Conservation (phyloP, 192 early-diverging fungal species). For the Coemansia sp. region DNA sequence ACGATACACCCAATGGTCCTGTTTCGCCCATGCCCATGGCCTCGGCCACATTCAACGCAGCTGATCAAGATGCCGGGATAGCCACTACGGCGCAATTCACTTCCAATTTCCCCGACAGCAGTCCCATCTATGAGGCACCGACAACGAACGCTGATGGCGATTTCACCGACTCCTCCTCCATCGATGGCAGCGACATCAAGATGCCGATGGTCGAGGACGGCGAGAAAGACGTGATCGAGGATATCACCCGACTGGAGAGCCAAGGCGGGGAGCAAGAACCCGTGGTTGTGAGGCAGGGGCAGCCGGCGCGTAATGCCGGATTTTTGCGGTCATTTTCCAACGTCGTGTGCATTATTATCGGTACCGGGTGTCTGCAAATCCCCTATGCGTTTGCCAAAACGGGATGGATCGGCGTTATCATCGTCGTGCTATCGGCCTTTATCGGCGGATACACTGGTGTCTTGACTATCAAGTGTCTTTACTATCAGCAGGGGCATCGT, state of each 20-base stretch:
- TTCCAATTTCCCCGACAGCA: neutral
- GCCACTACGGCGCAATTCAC: constrained; percentile 4
- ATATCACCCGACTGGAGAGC: constrained; percentile 13
- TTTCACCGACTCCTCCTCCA: constrained; percentile 32
- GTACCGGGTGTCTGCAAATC: constrained; percentile 77
- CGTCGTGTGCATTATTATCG: constrained; percentile 75
- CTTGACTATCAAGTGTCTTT: constrained; percentile 72
- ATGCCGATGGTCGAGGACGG: constrained; percentile 12
- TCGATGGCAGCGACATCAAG: constrained; percentile 20
- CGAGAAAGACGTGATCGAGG: constrained; percentile 35
- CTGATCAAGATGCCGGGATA: constrained; percentile 3
- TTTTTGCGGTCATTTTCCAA: constrained; percentile 59
- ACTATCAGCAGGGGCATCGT: constrained; percentile 54
- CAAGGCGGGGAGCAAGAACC: constrained; percentile 10
- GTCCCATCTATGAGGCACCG: constrained; percentile 20
- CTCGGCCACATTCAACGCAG: neutral
- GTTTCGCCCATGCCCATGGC: constrained; percentile 6
- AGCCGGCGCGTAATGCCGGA: constrained; percentile 40
- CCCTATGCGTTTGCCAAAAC: constrained; percentile 73
- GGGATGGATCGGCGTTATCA: constrained; percentile 75
- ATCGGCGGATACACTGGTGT: constrained; percentile 73
- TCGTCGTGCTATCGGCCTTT: constrained; percentile 66
- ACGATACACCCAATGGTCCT: constrained; percentile 1
- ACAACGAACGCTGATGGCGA: constrained; percentile 1
- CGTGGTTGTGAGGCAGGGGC: neutral